Base-by-base conservation (phyloP, 2,329 filamentous ascomycete species). In the Elsinoe ampelina region DNA sequence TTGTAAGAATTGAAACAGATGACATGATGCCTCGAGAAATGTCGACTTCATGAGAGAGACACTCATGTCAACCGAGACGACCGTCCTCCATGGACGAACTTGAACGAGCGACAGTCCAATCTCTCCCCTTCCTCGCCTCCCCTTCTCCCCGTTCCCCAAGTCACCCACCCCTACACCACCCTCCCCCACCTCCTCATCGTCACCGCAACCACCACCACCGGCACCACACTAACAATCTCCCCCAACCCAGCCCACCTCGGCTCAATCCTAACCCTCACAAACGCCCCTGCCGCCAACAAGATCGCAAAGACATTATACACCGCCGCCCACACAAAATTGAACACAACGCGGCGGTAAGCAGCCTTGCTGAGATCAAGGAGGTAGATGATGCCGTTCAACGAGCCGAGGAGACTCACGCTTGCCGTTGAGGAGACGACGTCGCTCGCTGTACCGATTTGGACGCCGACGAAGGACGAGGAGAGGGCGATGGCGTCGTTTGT, bases 401-500 rank as follows among this genome's bases (percentile, higher is more conserved):
- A 64, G 39, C 54, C 20, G 4, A 26, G 57, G 13, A 92, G 76
- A 0, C 89, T 80, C 0, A 86, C 81, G 62, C 90, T 85, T 0
- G 87, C 84, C 0, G 85, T 84, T 1, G 75, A 77, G 55, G 80
- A 74, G 0, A 87, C 84, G 1, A 90, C 75, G 57, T 89, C 86
- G 1, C 77, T 81, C 3, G 76, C 74, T 57, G 73, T 76, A 58
- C 79, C 79, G 66, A 92, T 80, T 61, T 88, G 84, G 0, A 90
- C 74, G 26, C 88, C 88, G 26, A 92, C 78, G 5, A 79, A 79
- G 1, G 88, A 85, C 65, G 84, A 80, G 0, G 85, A 82, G 2
- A 92, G 75, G 0, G 87, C 87, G 2, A 81, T 76, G 0, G 87
- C 85, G 64, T 92, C 87, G 67, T 92, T 92, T 12, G 85, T 89